Percentiles rank a stretch among this genome's conserved stretches.
Conservation (phyloP, 495 filamentous ascomycete species). For the Diplogelasinospora grovesii region DNA sequence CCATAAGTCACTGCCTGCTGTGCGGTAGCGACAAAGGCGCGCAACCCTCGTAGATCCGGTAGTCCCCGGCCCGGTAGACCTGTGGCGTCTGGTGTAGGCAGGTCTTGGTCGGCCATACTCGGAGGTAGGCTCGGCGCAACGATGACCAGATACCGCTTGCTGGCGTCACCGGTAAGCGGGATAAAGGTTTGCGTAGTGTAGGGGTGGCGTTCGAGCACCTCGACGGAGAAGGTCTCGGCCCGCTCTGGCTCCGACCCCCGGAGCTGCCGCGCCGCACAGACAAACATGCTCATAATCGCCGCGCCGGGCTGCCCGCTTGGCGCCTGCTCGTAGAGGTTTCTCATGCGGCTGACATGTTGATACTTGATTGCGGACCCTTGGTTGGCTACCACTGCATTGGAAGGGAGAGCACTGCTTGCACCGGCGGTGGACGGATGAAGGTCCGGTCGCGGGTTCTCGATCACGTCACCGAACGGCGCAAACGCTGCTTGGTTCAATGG, state of each 20-base stretch:
- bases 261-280: constrained; percentile 62
- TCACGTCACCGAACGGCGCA: constrained; percentile 74
- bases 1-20: constrained; percentile 87
- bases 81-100: constrained; percentile 27
- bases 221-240: constrained; percentile 52
- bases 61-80: constrained; percentile 50
- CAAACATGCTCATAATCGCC: constrained; percentile 80
- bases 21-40: constrained; percentile 73
- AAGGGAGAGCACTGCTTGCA: constrained; percentile 27
- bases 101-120: constrained; percentile 22
- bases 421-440: constrained; percentile 34
- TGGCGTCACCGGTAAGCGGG: constrained; percentile 55
- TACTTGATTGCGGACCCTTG: constrained; percentile 87
- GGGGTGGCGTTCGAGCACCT: constrained; percentile 85
- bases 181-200: constrained; percentile 91
- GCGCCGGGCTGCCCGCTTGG: constrained; percentile 55
- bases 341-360: constrained; percentile 63
- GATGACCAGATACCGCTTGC: constrained; percentile 69
- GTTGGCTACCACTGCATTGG: constrained; percentile 55
- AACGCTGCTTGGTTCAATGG: constrained; percentile 63
- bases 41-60: constrained; percentile 64
- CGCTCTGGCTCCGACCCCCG: constrained; percentile 22
- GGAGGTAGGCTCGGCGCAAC: constrained; percentile 68
- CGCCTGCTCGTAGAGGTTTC: constrained; percentile 58
- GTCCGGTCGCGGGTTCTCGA: constrained; percentile 60